Evolutionary conservation across 352 stramenopile genomes (phyloP), one percentile per base, ranked within the genome.

Genomic region (Phytophthora sp.): DNA sequence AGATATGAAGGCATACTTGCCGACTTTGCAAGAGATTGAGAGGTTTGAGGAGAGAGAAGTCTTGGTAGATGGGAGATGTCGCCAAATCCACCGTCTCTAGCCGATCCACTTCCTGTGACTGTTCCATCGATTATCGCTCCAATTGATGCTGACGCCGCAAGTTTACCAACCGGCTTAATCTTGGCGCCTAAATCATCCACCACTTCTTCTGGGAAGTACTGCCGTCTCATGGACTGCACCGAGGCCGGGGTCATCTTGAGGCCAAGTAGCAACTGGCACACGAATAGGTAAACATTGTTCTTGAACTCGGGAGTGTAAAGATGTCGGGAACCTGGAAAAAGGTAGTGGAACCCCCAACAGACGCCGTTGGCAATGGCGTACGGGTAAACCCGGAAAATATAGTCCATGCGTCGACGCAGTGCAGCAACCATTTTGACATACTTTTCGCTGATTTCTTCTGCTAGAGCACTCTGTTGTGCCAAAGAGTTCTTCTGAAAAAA

Each of bases 401-500:
- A 90, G 68, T 97, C 90, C 52, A 86, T 89, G 62, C 80, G 92
- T 31, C 74, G 73, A n/a, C 79, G 86, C 38, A 96, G 74, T 16
- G 71, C 66, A 47, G 81, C 75, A 11, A 96, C 77, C 66, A 96
- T 83, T 66, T 93, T 86, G 35, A 96, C 82, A 63, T 96, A 96
- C 42, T 89, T 79, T 24, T 70, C 63, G 45, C 85, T 88, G 21
- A 96, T 87, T 11, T 76, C 69, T 7, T 89, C 80, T 39, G 92
- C 75, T 16, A 96, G 80, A 41, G 81, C 61, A 54, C 66, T 79
- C 52, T 96, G 88, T 61, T 94, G 77, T 3, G 58, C 49, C 31
- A 74, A 55, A n/a, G 84, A 93, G 64, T 82, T 63, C 62, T 91
- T 88, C 57, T 96, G 90, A 76, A 93, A 96, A 53, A 96, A 96